A percentile compares a stretch with the other conserved stretches of the same genome.
Conservation (phyloP, 2,329 filamentous ascomycete species). For the Diaporthe citrichinensis region DNA sequence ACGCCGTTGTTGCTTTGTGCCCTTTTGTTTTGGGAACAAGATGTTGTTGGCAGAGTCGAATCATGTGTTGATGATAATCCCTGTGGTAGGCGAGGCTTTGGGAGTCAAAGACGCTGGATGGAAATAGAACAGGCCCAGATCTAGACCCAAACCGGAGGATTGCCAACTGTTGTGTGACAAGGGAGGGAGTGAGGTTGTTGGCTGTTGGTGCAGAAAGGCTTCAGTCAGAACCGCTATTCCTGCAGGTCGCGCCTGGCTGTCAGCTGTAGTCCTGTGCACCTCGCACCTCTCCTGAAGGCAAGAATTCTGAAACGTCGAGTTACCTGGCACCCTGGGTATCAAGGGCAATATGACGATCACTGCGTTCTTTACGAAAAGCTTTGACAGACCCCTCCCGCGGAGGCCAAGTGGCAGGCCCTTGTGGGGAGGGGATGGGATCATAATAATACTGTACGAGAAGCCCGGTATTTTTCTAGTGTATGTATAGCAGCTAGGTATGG, state of each 20-base stretch:
- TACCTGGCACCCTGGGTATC: neutral
- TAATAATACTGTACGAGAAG: slow-evolving; percentile 24
- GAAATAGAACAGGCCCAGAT: slow-evolving; percentile 36
- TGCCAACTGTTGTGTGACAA: slow-evolving; percentile 3
- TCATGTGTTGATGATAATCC: neutral
- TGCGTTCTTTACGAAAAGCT: slow-evolving; percentile 22
- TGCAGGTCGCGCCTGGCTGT: neutral
- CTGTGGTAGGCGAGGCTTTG: neutral
- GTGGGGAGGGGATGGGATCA: neutral
- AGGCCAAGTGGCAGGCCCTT: slow-evolving; percentile 1
- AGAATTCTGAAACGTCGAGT: slow-evolving; percentile 24
- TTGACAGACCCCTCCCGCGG: slow-evolving; percentile 11
- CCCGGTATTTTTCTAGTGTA: neutral
- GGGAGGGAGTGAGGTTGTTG: neutral
- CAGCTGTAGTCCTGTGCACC: neutral
- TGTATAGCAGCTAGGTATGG: neutral
- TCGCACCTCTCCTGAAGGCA: slow-evolving; percentile 4
- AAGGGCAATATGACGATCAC: slow-evolving; percentile 31
- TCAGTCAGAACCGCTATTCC: slow-evolving; percentile 15
- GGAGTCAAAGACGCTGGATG: neutral
- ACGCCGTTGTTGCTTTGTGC: neutral
- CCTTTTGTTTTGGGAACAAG: slow-evolving; percentile 11
- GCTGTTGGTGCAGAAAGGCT: slow-evolving; percentile 13
- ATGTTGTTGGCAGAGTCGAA: neutral
- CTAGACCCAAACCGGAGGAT: slow-evolving; percentile 17